phyloP scores from a whole-genome alignment of 2,329 filamentous ascomycete species.

The Hypoxylon sp. region DNA sequence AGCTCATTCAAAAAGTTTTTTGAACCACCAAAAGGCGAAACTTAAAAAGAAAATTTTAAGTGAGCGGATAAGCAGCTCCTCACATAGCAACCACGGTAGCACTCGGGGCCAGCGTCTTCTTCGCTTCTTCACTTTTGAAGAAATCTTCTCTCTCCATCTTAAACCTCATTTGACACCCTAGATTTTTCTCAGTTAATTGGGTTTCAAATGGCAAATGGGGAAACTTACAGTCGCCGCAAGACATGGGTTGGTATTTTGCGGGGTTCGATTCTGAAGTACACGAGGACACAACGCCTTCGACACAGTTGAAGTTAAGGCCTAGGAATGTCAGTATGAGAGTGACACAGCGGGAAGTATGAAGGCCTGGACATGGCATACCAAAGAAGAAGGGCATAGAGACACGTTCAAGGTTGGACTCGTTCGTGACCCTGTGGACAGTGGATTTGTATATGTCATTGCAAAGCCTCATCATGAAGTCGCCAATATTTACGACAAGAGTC shows the following conservation, averaged over 20 bases:
- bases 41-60: background rate
- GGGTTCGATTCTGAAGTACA: constrained; percentile 62
- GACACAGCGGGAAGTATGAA: background rate
- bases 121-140: constrained; percentile 44
- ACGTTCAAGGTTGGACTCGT: constrained; percentile 57
- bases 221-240: constrained; percentile 60
- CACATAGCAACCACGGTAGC: constrained; percentile 43
- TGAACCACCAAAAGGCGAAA: constrained; percentile 49
- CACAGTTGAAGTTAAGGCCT: constrained; percentile 66
- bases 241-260: constrained; percentile 65
- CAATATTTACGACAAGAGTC: constrained; percentile 66
- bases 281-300: constrained; percentile 62
- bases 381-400: constrained; percentile 71
- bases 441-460: constrained; percentile 65
- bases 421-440: constrained; percentile 65
- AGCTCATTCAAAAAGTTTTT: constrained; percentile 71
- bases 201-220: background rate
- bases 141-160: constrained; percentile 51
- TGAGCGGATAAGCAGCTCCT: background rate
- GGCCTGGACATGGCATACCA: constrained; percentile 49
- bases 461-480: constrained; percentile 65
- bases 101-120: constrained; percentile 46
- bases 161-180: constrained; percentile 54
- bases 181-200: constrained; percentile 9
- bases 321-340: constrained; percentile 13